Evolutionary conservation across 2,329 filamentous ascomycete genomes (phyloP).

Genomic region (Aspergillus terreus): DNA sequence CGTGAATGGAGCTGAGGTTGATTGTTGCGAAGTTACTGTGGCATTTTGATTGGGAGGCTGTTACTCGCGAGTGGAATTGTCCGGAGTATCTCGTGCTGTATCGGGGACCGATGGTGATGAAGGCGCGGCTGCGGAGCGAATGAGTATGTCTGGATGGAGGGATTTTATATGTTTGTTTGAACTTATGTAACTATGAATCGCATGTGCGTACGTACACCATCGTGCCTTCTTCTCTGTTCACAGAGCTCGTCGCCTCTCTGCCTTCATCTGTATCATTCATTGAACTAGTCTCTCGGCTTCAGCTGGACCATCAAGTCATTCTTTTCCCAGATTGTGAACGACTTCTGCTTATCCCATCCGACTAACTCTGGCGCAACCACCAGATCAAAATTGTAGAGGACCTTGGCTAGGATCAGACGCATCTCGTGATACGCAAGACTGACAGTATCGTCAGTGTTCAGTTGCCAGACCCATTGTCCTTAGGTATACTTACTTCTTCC

Average conservation of each 20-base stretch:
- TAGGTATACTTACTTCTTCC: constrained; percentile 20
- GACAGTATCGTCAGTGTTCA: neutral
- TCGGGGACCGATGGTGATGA: constrained; percentile 1
- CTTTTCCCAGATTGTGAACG: constrained; percentile 11
- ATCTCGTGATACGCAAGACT: constrained; percentile 34
- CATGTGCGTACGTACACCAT: too few relatives aligned
- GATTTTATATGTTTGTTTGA: neutral
- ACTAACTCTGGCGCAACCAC: constrained; percentile 6
- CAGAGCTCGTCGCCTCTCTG: neutral
- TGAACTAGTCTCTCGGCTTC: constrained; percentile 1
- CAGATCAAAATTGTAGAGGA: constrained; percentile 23
- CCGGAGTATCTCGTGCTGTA: constrained; percentile 2
- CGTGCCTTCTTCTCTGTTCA: neutral
- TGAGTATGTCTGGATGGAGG: neutral
- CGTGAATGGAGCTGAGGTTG: neutral
- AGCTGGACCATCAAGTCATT: constrained; percentile 18
- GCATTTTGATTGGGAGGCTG: constrained; percentile 2
- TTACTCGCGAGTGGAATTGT: neutral
- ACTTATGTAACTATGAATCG: too few relatives aligned
- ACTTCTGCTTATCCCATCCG: constrained; percentile 18
- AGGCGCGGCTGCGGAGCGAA: neutral
- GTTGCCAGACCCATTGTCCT: too few relatives aligned
- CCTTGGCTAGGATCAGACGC: constrained; percentile 20
- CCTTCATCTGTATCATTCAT: too few relatives aligned
- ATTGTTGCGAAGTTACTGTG: neutral